Base-by-base conservation (phyloP, 2,329 filamentous ascomycete genomes). In the Diaporthe helianthi region DNA sequence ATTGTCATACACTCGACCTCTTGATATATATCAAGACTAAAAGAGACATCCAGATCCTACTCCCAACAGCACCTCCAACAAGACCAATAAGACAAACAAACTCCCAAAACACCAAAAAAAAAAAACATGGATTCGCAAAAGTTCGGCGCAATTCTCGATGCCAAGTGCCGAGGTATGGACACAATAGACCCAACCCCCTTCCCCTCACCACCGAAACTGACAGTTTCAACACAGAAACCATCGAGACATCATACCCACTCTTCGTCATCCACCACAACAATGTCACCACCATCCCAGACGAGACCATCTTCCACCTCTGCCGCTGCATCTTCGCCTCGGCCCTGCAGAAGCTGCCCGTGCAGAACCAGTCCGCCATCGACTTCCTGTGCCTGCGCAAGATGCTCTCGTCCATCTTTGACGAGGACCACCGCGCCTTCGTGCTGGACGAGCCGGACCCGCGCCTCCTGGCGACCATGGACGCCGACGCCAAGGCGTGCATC, bases 391-490 rank as follows among this genome's bases (percentile, higher is more conserved):
- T 76, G 17, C 68, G 74, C 12, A 67, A 72, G 5, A 74, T 80
- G 36, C 73, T 81, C 15, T 67, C 73, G 61, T 74, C 79, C 49
- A 75, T 78, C 71, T 80, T 79, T 70, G 78, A 80, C 71, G 73
- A 70, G n/a, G 74, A 76, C 66, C 75, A 74, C 13, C 74, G 74
- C 38, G 75, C 76, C 60, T 75, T 80, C 58, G 76, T 80, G 38
- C 74, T 76, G 13, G 74, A 77, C 26, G 71, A 76, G 38, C 72
- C 73, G 8, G 61, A 64, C 61, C 69, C 41, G 29, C 71, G 70
- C n/a, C 75, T 78, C 60, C 71, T 76, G 17, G 73, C 75, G 33
- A 71, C 73, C 9, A 75, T 81, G 46, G 75, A 77, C 66, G 75
- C 77, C 47, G 73, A 76, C 52, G 76, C 77, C 61, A 79, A 76